Percentiles rank a stretch among this genome's conserved stretches.
Conservation (phyloP, 257 asterid genomes). For the Knoxia roxburghii region DNA sequence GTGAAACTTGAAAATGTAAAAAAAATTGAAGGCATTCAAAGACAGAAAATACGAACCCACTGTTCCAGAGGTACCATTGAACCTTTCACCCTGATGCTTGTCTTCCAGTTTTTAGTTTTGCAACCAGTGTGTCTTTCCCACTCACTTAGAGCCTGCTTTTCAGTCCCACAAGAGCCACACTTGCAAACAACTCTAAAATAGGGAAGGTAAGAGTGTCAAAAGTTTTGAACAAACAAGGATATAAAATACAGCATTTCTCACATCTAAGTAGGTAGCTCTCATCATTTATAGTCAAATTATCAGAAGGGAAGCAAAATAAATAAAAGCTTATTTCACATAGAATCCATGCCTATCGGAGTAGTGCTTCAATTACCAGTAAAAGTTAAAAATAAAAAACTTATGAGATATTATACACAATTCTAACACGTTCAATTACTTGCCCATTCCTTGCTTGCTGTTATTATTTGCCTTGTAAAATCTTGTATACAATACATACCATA, state of each 20-base stretch:
- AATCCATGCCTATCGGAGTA: background rate
- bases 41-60: constrained; percentile 65
- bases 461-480: background rate
- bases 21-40: constrained; percentile 2
- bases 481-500: background rate
- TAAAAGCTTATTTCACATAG: background rate
- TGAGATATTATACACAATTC: background rate
- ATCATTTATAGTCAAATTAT: background rate
- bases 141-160: constrained; percentile 85
- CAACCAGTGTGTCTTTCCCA: constrained; percentile 98
- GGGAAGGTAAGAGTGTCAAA: constrained; percentile 5
- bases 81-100: constrained; percentile 85
- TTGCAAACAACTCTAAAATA: constrained; percentile 89
- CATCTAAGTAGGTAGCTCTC: background rate
- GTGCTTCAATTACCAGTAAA: background rate
- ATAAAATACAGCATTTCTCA: background rate
- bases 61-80: constrained; percentile 83
- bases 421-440: background rate
- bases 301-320: background rate
- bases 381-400: background rate
- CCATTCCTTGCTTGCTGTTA: background rate
- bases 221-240: background rate
- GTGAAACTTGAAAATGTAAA: background rate
- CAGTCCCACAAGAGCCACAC: constrained; percentile 88
- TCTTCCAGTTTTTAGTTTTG: constrained; percentile 79